phyloP scores from a whole-genome alignment of 2,329 filamentous ascomycete genomes.

The Pleochaeta shiraiana region DNA sequence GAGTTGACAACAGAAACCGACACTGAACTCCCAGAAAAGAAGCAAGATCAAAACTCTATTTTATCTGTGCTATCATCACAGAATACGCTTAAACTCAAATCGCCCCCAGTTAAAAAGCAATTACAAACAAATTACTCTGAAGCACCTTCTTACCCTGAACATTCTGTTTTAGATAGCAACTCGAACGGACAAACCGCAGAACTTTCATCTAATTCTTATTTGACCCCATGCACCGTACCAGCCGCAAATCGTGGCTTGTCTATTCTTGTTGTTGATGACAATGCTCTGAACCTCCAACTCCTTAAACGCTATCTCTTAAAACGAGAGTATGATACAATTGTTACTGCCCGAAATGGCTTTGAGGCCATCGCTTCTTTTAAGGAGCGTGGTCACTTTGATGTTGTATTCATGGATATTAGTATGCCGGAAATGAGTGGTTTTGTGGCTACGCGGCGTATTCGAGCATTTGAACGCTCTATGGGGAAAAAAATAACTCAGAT shows the following conservation, averaged over 20 bases:
- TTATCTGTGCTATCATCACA: neutral
- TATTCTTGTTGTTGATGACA: constrained; percentile 22
- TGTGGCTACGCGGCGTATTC: constrained; percentile 26
- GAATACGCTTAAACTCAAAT: neutral
- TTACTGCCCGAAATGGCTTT: constrained; percentile 23
- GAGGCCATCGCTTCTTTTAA: constrained; percentile 22
- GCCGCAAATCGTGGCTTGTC: constrained; percentile 3
- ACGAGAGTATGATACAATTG: constrained; percentile 19
- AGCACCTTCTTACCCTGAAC: neutral
- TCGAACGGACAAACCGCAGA: neutral
- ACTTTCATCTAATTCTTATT: neutral
- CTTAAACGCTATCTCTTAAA: constrained; percentile 19
- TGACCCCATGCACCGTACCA: too few relatives aligned
- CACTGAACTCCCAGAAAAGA: neutral
- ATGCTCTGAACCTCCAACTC: constrained; percentile 21
- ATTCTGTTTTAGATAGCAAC: neutral
- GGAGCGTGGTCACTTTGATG: constrained; percentile 20
- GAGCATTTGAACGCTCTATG: constrained; percentile 22
- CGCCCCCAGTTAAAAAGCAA: neutral
- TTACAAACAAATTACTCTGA: neutral
- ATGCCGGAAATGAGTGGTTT: constrained; percentile 33
- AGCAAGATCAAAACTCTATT: neutral
- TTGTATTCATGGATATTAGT: constrained; percentile 30
- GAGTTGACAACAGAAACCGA: neutral
- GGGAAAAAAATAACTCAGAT: too few relatives aligned